Conservation (phyloP, 2,329 filamentous ascomycete species). For the Ascochyta clinopodiicola region DNA sequence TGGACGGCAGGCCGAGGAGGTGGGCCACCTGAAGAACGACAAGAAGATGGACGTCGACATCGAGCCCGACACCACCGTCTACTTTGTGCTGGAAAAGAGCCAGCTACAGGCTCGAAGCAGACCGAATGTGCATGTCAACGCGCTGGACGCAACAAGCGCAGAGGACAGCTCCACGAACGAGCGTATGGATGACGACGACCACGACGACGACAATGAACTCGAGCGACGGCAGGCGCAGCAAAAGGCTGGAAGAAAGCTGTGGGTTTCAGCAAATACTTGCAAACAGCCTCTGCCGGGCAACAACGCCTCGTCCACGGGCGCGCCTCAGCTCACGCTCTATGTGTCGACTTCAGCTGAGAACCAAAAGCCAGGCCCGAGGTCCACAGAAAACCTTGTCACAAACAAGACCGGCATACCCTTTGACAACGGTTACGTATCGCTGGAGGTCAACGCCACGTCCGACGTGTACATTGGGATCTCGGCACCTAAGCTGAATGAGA, state of each 20-base stretch:
- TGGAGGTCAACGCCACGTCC: conserved; percentile 65
- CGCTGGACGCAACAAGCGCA: conserved; percentile 29
- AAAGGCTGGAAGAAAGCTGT: conserved; percentile 59
- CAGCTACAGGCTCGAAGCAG: conserved; percentile 57
- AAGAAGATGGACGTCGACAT: conserved; percentile 66
- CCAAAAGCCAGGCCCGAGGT: conserved; percentile 69
- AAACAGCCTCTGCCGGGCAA: conserved; percentile 69
- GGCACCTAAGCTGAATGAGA: conserved; percentile 68
- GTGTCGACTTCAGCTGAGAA: conserved; percentile 72
- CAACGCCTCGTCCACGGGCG: conserved; percentile 50
- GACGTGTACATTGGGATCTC: conserved; percentile 79
- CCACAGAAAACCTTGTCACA: conserved; percentile 54
- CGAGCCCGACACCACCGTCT: conserved; percentile 65
- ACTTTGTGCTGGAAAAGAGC: conserved; percentile 68
- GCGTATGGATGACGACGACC: not conserved
- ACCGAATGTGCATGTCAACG: conserved; percentile 31
- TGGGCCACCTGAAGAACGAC: conserved; percentile 69
- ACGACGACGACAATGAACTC: conserved; percentile 2
- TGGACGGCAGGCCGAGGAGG: conserved; percentile 61
- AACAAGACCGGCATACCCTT: conserved; percentile 57
- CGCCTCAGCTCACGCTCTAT: conserved; percentile 77
- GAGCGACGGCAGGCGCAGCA: conserved; percentile 33
- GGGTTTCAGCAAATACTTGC: conserved; percentile 87
- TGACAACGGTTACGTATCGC: conserved; percentile 72
- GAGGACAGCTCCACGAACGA: not conserved